Evolutionary conservation across 495 filamentous ascomycete species (phyloP).

Genomic region (Annulohypoxylon stygium): DNA sequence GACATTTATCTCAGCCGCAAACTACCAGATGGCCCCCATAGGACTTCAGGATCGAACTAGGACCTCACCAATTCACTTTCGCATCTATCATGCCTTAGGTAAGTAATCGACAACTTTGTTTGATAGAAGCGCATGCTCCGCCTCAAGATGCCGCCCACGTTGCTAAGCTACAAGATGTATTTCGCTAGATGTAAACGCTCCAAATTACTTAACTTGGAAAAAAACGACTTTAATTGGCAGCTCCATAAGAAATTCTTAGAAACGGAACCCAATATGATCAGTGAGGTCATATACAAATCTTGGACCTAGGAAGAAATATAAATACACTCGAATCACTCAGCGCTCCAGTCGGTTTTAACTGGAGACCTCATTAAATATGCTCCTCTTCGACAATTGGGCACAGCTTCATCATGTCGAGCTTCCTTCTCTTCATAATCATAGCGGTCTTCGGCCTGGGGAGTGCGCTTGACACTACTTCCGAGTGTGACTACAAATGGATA

Average conservation of each 20-base stretch:
- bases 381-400: neutral
- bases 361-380: neutral
- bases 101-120: neutral
- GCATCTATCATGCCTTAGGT: neutral
- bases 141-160: neutral
- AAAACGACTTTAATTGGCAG: slow-evolving; percentile 1
- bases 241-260: neutral
- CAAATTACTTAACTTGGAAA: slow-evolving; percentile 7
- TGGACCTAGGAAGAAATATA: neutral
- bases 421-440: slow-evolving; percentile 2
- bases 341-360: no score
- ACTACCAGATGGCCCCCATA: neutral
- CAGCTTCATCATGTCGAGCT: neutral
- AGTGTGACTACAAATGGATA: slow-evolving; percentile 23
- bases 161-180: neutral
- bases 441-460: neutral
- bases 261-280: no score
- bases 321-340: neutral
- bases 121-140: neutral
- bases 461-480: slow-evolving; percentile 9
- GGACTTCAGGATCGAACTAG: neutral
- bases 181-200: neutral
- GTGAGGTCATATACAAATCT: no score
- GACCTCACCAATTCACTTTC: neutral
- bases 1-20: neutral